These are phyloP conservation scores for Melanopsichium pennsylvanicum DNA, from an alignment of 1,284 basidiomycete species.

Conservation along the genomic window DNA sequence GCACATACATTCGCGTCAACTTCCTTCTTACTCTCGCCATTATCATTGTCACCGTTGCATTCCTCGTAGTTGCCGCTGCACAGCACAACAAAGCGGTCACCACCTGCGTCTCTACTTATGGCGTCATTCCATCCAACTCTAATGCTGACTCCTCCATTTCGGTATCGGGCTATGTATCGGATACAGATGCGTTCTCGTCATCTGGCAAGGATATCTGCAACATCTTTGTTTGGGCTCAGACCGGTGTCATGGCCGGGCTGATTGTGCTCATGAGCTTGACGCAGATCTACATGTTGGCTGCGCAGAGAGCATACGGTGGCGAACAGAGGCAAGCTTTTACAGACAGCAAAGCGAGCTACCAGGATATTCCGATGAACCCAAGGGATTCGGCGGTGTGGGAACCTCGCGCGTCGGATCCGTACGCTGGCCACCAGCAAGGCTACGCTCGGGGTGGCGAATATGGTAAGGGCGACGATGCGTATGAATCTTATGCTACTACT, in stretches of 20 bases:
- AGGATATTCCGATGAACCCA: conserved; percentile 50
- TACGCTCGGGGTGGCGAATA: neutral
- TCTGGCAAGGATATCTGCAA: conserved; percentile 54
- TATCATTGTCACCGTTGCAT: conserved; percentile 53
- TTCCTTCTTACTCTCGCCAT: conserved; percentile 52
- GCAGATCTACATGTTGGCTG: conserved; percentile 64
- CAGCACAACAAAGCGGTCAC: conserved; percentile 46
- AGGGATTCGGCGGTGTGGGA: conserved; percentile 56
- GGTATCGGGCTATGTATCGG: conserved; percentile 10
- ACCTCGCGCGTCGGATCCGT: conserved; percentile 18
- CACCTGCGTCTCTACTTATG: conserved; percentile 47
- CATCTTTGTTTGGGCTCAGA: conserved; percentile 61
- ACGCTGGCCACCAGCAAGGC: conserved; percentile 9
- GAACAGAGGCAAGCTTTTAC: conserved; percentile 46
- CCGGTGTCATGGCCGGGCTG: conserved; percentile 59
- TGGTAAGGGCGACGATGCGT: conserved; percentile 6
- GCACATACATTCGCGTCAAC: conserved; percentile 60
- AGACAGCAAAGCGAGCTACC: conserved; percentile 31
- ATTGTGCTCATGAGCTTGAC: conserved; percentile 59
- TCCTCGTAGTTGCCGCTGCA: conserved; percentile 49
- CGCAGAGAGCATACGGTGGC: conserved; percentile 58
- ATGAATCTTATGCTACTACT: conserved; percentile 31
- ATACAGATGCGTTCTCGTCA: conserved; percentile 24
- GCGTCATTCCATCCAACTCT: conserved; percentile 25
- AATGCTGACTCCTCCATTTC: conserved; percentile 11